phyloP scores from a whole-genome alignment of 2,329 filamentous ascomycete species.

The Aphanocladium album region DNA sequence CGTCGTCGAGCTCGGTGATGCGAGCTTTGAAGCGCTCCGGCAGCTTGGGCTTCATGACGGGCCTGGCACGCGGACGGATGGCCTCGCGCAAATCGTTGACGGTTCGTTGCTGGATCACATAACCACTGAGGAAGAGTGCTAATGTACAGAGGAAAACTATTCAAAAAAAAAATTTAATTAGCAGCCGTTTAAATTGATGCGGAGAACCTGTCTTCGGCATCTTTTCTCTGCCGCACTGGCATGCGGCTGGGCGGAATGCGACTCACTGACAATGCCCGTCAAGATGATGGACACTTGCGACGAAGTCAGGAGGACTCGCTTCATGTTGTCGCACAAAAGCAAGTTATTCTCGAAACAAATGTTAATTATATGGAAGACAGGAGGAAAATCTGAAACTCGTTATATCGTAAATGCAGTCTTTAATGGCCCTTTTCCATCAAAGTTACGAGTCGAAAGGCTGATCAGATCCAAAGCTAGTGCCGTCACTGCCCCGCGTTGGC shows the following conservation, averaged over 20 bases:
- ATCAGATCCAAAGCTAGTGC: neutral
- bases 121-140: constrained; percentile 82
- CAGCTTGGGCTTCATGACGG: constrained; percentile 44
- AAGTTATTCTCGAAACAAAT: neutral
- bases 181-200: neutral
- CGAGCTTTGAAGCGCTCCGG: constrained; percentile 45
- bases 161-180: neutral
- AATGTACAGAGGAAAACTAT: constrained; percentile 71
- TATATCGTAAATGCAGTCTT: neutral
- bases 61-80: constrained; percentile 49
- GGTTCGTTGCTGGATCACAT: constrained; percentile 81
- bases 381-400: neutral
- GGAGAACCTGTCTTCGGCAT: no score
- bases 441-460: neutral
- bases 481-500: constrained; percentile 27
- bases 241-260: constrained; percentile 8
- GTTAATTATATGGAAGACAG: neutral
- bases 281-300: constrained; percentile 65
- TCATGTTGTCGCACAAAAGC: constrained; percentile 21
- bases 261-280: constrained; percentile 58
- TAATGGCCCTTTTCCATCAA: neutral
- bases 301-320: constrained; percentile 57
- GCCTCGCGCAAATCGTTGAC: constrained; percentile 70
- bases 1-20: constrained; percentile 43
- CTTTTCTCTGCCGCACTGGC: neutral